Conservation (phyloP, 805 yeast genomes). For the Grigorovia jiainica region DNA sequence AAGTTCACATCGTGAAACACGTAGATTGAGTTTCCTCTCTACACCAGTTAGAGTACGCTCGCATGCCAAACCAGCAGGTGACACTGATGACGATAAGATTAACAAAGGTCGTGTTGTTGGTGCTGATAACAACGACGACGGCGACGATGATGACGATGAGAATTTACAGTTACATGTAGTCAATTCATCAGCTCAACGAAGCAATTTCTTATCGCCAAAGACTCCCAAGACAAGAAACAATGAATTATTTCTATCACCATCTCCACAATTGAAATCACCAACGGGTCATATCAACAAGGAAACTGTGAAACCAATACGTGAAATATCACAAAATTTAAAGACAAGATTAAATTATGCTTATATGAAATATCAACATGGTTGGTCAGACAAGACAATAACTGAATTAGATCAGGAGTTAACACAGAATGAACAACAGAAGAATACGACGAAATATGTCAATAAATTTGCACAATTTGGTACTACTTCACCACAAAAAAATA, state of each 20-base stretch:
- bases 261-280: constrained; percentile 26
- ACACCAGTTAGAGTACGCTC: constrained; percentile 22
- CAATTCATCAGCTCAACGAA: not conserved
- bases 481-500: constrained; percentile 4
- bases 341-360: constrained; percentile 35
- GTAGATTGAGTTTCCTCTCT: constrained; percentile 12
- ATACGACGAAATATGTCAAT: constrained; percentile 6
- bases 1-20: constrained; percentile 13
- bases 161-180: not conserved
- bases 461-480: constrained; percentile 10
- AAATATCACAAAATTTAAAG: constrained; percentile 32
- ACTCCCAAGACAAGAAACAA: constrained; percentile 26
- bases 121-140: too few relatives aligned
- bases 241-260: constrained; percentile 27
- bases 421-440: not conserved
- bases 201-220: constrained; percentile 21
- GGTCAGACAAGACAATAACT: constrained; percentile 24
- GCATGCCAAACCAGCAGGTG: too few relatives aligned
- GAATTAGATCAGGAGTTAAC: constrained; percentile 17
- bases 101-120: too few relatives aligned
- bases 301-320: constrained; percentile 30
- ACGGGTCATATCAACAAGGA: constrained; percentile 5
- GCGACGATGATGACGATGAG: not conserved
- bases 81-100: too few relatives aligned
- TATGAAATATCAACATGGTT: constrained; percentile 31